Conservation (phyloP, 345 rosid genomes). For the Gossypium thurberi region DNA sequence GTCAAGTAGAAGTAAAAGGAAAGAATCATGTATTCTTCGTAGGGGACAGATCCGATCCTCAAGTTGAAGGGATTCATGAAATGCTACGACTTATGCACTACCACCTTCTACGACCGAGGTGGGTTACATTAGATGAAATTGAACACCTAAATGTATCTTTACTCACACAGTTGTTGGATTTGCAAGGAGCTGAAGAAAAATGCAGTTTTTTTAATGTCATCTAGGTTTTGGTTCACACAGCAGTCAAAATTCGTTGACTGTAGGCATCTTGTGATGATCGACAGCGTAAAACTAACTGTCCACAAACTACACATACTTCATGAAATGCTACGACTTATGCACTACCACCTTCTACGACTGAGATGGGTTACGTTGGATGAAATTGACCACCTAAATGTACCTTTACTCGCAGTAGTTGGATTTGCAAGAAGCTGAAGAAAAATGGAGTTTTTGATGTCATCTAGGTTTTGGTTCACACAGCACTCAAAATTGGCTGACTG, state of each 20-base stretch:
- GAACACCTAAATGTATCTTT: too few relatives aligned
- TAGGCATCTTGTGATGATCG: too few relatives aligned
- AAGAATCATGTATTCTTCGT: slow-evolving; percentile 29
- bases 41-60: slow-evolving; percentile 36
- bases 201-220: not conserved
- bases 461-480: not conserved
- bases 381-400: too few relatives aligned
- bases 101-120: slow-evolving; percentile 21
- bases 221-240: not conserved
- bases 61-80: slow-evolving; percentile 22
- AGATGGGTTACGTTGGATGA: not conserved
- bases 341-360: slow-evolving; percentile 22
- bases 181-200: not conserved
- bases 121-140: too few relatives aligned
- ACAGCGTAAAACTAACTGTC: too few relatives aligned
- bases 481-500: not conserved
- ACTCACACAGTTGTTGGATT: not conserved
- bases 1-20: slow-evolving; percentile 34
- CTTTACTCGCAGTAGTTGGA: not conserved
- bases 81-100: slow-evolving; percentile 20
- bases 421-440: not conserved
- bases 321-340: slow-evolving; percentile 17
- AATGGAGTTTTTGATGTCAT: not conserved
- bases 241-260: not conserved
- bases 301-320: not conserved